phyloP scores from a whole-genome alignment of 2,329 filamentous ascomycete species.

The Fusarium chuoi region DNA sequence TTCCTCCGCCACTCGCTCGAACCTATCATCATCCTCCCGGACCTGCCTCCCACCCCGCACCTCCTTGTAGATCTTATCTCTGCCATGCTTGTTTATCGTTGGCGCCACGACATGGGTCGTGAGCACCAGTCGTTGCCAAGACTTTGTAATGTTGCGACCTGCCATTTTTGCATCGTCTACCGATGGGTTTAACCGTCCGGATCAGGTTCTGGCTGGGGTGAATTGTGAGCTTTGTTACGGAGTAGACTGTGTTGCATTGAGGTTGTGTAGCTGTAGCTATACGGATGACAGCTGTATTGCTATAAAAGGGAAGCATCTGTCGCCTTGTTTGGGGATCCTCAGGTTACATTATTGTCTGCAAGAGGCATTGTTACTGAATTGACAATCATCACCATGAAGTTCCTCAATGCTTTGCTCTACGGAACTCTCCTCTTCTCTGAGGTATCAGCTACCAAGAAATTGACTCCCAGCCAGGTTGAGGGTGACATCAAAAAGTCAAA shows the following conservation, averaged over 20 bases:
- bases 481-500: constrained; percentile 40
- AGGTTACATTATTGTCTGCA: not conserved
- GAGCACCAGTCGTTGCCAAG: constrained; percentile 35
- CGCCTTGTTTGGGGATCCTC: not conserved
- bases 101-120: constrained; percentile 22
- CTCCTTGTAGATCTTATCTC: constrained; percentile 23
- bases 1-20: constrained; percentile 28
- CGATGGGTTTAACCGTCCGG: constrained; percentile 5
- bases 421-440: constrained; percentile 36
- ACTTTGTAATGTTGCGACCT: constrained; percentile 30
- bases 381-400: constrained; percentile 32
- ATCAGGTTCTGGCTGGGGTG: constrained; percentile 24
- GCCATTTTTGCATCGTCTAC: constrained; percentile 33
- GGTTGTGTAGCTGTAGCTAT: constrained; percentile 8
- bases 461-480: constrained; percentile 40
- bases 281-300: not conserved
- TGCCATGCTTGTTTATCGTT: constrained; percentile 9
- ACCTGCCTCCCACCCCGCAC: constrained; percentile 16
- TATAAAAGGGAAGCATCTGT: constrained; percentile 28
- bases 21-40: constrained; percentile 28
- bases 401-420: constrained; percentile 33
- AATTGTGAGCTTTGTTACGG: not conserved
- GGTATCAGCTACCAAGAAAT: constrained; percentile 33
- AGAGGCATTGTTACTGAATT: not conserved
- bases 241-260: not conserved